phyloP scores from a whole-genome alignment of 805 yeast species.

The Pichia cabralensis region DNA sequence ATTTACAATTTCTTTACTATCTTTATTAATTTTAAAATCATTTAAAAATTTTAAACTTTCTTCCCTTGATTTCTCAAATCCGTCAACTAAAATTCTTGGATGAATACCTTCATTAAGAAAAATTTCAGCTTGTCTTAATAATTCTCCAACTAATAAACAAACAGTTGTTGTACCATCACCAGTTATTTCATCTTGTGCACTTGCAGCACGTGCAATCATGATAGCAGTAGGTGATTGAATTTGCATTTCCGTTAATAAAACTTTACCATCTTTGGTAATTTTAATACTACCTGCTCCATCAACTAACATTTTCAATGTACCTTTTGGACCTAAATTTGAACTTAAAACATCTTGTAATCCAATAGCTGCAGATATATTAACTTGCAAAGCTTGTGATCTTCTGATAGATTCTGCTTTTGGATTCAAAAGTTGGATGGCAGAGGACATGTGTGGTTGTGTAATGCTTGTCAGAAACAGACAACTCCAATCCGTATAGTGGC shows the following conservation, averaged over 20 bases:
- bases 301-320: conserved; percentile 91
- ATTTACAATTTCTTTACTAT: conserved; percentile 28
- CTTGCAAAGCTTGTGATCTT: conserved; percentile 90
- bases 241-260: conserved; percentile 90
- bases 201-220: conserved; percentile 92
- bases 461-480: neutral
- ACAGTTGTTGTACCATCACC: conserved; percentile 99
- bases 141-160: conserved; percentile 86
- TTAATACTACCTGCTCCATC: conserved; percentile 95
- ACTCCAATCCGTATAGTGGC: no score
- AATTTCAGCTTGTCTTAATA: conserved; percentile 89
- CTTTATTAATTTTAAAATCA: conserved; percentile 42
- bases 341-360: conserved; percentile 90
- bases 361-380: conserved; percentile 91
- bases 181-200: conserved; percentile 98
- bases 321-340: conserved; percentile 92
- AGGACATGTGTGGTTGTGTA: conserved; percentile 27
- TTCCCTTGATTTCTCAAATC: conserved; percentile 83
- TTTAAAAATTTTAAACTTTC: conserved; percentile 64
- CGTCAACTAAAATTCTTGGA: conserved; percentile 90
- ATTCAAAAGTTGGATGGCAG: conserved; percentile 77
- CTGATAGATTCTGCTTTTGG: conserved; percentile 98
- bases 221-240: conserved; percentile 87
- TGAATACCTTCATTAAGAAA: conserved; percentile 90
- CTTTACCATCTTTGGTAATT: conserved; percentile 95